Evolutionary conservation across 306 rosid genomes (phyloP), one percentile per base, ranked within the genome.

Genomic region (Castanea mollissima): DNA sequence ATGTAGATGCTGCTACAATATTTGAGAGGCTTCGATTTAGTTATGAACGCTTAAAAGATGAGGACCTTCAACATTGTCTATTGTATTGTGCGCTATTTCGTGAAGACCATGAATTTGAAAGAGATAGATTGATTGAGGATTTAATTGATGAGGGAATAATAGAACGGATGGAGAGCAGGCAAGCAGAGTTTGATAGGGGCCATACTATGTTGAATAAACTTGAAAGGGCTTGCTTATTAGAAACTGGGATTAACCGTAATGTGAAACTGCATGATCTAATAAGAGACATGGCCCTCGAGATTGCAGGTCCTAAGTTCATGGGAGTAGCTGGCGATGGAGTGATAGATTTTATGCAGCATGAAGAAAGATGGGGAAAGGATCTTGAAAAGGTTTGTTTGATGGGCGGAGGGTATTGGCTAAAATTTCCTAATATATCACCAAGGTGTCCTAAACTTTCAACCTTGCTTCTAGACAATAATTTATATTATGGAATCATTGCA

Each of bases 141-240:
- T 82, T 80, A 6, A 59, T 74, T 67, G 79, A 79, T 14, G 79
- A 81, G 71, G 82, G 82, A 67, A 69, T 82, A 32, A 58, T 82
- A 1, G 27, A 82, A 6, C 77, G 81, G 18, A 71, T 56, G 79
- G 82, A 25, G 25, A 79, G 71, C 23, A 35, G 73, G 82, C 69
- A 71, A 69, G 81, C 74, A 1, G 41, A n/a, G 44, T 76, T 76
- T 62, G 78, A 81, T 81, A 77, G 34, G 41, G 85, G 81, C 19
- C 62, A 21, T 68, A 60, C 70, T 52, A 76, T 81, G 55, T 44
- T 76, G 19, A 76, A 76, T 23, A 81, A 76, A 67, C 74, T 81
- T 25, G 69, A 71, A 69, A 1, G 27, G 3, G 9, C 0, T 54
- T 29, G 25, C 75, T 69, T 57, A 18, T 74, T 78, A 69, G 71